Percentiles rank a stretch among this genome's conserved stretches.
These are phyloP conservation scores for Phascolomyces articulosus DNA, from an alignment of 371 early-diverging fungal genomes.

Conservation along the genomic window DNA sequence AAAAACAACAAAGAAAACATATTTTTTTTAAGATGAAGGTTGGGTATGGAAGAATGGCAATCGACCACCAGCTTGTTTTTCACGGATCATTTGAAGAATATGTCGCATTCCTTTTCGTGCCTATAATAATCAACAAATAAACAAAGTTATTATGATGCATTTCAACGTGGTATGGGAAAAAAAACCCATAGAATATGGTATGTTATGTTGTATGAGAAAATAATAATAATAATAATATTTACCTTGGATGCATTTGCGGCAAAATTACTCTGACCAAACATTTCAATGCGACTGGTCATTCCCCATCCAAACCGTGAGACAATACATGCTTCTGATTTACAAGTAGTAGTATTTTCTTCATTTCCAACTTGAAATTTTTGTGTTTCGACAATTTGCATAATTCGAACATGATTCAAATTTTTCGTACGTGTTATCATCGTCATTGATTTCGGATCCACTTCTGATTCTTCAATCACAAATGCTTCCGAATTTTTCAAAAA, in stretches of 20 bases:
- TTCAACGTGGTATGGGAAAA: too few species aligned
- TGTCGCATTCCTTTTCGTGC: conserved; percentile 89
- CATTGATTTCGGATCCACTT: conserved; percentile 75
- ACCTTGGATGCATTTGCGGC: conserved; percentile 83
- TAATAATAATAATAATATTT: neutral
- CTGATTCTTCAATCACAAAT: conserved; percentile 85
- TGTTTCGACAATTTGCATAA: conserved; percentile 92
- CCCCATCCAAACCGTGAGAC: conserved; percentile 90
- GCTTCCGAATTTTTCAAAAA: conserved; percentile 76
- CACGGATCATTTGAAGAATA: conserved; percentile 79
- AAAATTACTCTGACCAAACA: conserved; percentile 87
- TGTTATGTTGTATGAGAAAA: too few species aligned
- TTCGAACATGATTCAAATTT: conserved; percentile 90
- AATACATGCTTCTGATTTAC: conserved; percentile 84
- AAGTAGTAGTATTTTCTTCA: conserved; percentile 66
- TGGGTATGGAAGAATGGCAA: conserved; percentile 21
- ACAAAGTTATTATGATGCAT: too few species aligned
- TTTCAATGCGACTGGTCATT: conserved; percentile 80
- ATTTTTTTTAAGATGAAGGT: neutral
- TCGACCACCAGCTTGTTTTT: conserved; percentile 47
- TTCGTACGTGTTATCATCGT: conserved; percentile 85
- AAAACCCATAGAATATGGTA: too few species aligned
- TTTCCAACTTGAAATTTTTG: conserved; percentile 70
- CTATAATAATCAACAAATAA: conserved; percentile 29
- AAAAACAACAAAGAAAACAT: neutral